Percentiles rank a stretch among this genome's conserved stretches.
phyloP scores from a whole-genome alignment of 1,139 yeast genomes.

The Pichia inconspicua region DNA sequence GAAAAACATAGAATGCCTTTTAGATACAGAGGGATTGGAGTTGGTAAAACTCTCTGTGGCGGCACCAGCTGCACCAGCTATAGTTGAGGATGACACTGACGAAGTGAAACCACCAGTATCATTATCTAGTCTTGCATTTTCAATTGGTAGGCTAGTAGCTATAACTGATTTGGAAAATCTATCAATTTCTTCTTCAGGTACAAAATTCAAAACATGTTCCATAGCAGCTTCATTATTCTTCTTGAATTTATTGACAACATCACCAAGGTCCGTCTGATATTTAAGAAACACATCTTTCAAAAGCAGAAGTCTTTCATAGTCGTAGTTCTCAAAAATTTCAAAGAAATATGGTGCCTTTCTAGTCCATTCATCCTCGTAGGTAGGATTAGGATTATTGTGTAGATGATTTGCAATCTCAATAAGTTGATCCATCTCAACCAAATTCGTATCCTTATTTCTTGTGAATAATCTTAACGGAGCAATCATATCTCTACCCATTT shows the following conservation, averaged over 20 bases:
- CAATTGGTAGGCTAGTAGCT: constrained; percentile 19
- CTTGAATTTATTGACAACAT: constrained; percentile 38
- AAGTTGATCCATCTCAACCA: constrained; percentile 38
- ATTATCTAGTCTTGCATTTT: constrained; percentile 11
- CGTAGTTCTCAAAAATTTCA: constrained; percentile 70
- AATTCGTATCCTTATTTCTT: constrained; percentile 44
- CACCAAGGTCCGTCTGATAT: constrained; percentile 56
- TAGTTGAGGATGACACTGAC: constrained; percentile 1
- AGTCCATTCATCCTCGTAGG: constrained; percentile 45
- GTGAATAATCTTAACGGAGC: constrained; percentile 47
- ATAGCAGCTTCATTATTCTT: constrained; percentile 58
- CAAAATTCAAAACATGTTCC: constrained; percentile 54
- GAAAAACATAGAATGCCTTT: constrained; percentile 10
- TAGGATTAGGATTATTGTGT: constrained; percentile 20
- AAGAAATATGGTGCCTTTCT: constrained; percentile 71
- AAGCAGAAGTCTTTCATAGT: constrained; percentile 55
- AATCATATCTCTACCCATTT: constrained; percentile 49
- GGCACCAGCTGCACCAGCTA: background rate
- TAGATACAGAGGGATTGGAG: background rate
- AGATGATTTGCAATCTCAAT: constrained; percentile 33
- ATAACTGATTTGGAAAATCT: constrained; percentile 44
- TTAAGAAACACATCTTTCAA: constrained; percentile 63
- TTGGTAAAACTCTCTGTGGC: background rate
- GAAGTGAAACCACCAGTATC: constrained; percentile 13
- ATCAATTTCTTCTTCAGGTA: constrained; percentile 49